Evolutionary conservation across 2,329 filamentous ascomycete species (phyloP).

Genomic region (Sporothrix dimorphospora): DNA sequence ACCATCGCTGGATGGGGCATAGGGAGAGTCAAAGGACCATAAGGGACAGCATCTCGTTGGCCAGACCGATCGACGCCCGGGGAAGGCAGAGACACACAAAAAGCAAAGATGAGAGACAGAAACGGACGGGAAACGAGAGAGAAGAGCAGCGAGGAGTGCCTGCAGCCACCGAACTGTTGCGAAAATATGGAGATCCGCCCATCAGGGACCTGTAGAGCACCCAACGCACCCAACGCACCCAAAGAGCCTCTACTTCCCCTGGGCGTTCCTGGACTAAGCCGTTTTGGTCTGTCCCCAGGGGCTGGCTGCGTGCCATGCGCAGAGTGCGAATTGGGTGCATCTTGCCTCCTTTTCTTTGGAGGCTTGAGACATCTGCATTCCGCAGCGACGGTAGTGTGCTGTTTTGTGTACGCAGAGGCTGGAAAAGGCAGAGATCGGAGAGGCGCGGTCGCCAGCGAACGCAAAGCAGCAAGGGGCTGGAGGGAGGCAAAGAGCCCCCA

Average conservation of each 20-base stretch:
- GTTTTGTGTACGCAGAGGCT: neutral
- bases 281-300: slow-evolving; percentile 20
- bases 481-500: neutral
- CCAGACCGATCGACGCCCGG: neutral
- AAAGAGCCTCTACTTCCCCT: neutral
- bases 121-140: neutral
- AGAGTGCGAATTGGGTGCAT: neutral
- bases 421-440: neutral
- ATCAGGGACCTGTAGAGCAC: slow-evolving; percentile 4
- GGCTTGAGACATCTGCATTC: slow-evolving; percentile 19
- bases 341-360: slow-evolving; percentile 6
- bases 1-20: neutral
- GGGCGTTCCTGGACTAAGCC: slow-evolving; percentile 25
- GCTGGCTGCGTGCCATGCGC: slow-evolving; percentile 28
- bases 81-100: neutral
- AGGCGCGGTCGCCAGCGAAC: neutral
- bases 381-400: slow-evolving; percentile 1
- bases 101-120: slow-evolving; percentile 7
- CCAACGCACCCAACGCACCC: neutral
- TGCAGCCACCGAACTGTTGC: slow-evolving; percentile 1
- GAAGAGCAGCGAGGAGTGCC: neutral
- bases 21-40: neutral
- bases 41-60: slow-evolving; percentile 8
- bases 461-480: slow-evolving; percentile 27
- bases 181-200: neutral